Conservation (phyloP, 1,284 basidiomycete species). For the Megacollybia platyphylla region DNA sequence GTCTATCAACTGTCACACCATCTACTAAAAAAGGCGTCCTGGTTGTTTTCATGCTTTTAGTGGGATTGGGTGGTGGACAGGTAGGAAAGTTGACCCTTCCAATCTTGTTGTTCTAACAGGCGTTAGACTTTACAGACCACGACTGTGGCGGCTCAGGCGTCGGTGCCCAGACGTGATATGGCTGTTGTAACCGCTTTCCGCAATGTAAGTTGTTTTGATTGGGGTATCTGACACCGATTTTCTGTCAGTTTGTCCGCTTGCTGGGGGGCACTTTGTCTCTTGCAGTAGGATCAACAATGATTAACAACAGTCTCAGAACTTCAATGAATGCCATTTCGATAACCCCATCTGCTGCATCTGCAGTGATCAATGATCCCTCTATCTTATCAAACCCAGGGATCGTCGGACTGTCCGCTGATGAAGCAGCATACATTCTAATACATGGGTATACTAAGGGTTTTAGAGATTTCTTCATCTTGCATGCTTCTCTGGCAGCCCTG, state of each 20-base stretch:
- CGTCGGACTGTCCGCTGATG: constrained; percentile 21
- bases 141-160: constrained; percentile 59
- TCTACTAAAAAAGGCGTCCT: constrained; percentile 36
- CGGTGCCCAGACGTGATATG: constrained; percentile 53
- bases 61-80: constrained; percentile 58
- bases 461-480: constrained; percentile 42
- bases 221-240: not conserved
- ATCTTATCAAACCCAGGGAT: constrained; percentile 21
- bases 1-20: constrained; percentile 46
- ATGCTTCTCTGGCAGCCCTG: constrained; percentile 30
- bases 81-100: constrained; percentile 13
- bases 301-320: constrained; percentile 40
- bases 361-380: constrained; percentile 36
- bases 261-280: constrained; percentile 53
- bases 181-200: constrained; percentile 60
- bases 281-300: constrained; percentile 47
- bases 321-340: constrained; percentile 25
- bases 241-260: constrained; percentile 41
- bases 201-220: constrained; percentile 27
- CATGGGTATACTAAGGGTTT: constrained; percentile 46
- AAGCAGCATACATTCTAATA: constrained; percentile 29
- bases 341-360: constrained; percentile 19
- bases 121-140: constrained; percentile 46
- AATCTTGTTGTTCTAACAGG: not conserved
- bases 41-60: constrained; percentile 58